Evolutionary conservation across 2,329 filamentous ascomycete genomes (phyloP).

Genomic region (Hypoxylon sp.): DNA sequence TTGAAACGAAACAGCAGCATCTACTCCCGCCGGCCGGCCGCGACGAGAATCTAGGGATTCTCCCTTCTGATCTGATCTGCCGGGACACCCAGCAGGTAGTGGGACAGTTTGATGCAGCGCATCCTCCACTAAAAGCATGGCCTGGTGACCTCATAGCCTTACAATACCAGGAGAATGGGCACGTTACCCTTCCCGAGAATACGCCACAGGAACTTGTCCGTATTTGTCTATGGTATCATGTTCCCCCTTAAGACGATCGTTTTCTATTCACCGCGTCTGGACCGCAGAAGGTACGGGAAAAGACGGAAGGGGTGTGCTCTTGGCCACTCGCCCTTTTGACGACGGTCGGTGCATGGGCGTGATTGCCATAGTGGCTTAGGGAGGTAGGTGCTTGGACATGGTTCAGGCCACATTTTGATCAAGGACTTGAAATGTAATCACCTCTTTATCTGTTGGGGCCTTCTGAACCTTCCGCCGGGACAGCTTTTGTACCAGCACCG

Average conservation of each 20-base stretch:
- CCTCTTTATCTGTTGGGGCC: too few species aligned
- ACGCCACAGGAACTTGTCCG: neutral
- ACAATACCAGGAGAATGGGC: neutral
- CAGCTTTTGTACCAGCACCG: too few species aligned
- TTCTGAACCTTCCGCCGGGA: too few species aligned
- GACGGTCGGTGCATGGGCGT: neutral
- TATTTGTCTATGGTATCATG: conserved; percentile 1
- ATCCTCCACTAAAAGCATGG: neutral
- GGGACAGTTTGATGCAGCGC: neutral
- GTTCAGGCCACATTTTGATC: too few species aligned
- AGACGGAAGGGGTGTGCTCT: neutral
- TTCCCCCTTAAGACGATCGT: neutral
- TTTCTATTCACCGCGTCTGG: neutral
- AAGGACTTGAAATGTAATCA: too few species aligned
- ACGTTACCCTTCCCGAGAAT: neutral
- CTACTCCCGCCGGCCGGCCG: neutral
- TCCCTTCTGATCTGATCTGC: neutral
- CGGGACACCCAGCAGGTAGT: neutral
- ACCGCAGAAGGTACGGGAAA: neutral
- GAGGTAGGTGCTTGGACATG: too few species aligned
- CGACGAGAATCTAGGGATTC: neutral
- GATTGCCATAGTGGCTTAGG: too few species aligned
- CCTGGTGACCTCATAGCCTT: neutral
- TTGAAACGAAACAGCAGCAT: neutral
- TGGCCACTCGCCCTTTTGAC: neutral